These are phyloP conservation scores for Dipodascus albidus DNA, from an alignment of 805 yeast species.

Conservation along the genomic window DNA sequence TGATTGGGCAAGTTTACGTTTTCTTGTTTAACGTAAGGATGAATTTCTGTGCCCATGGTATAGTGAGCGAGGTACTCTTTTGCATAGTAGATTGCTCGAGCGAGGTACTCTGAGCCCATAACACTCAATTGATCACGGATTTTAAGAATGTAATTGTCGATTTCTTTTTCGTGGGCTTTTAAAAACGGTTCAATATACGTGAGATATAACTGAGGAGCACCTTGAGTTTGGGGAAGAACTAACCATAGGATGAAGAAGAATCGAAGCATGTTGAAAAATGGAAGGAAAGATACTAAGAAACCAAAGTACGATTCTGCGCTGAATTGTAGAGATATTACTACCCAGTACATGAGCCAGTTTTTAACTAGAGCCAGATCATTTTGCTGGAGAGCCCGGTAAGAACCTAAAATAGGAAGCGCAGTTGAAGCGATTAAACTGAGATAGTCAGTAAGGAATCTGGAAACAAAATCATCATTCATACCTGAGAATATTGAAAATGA, in stretches of 20 bases:
- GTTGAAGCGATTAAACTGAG: slow-evolving; percentile 29
- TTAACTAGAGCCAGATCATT: slow-evolving; percentile 28
- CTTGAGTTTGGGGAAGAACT: slow-evolving; percentile 39
- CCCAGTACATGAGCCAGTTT: slow-evolving; percentile 56
- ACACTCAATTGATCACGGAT: slow-evolving; percentile 11
- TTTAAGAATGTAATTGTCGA: slow-evolving; percentile 23
- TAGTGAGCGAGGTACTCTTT: slow-evolving; percentile 2
- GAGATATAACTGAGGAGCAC: slow-evolving; percentile 32
- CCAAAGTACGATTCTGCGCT: slow-evolving; percentile 32
- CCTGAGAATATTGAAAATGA: neutral
- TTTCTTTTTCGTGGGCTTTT: slow-evolving; percentile 23
- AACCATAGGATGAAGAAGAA: slow-evolving; percentile 49
- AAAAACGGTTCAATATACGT: slow-evolving; percentile 30
- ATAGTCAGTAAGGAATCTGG: slow-evolving; percentile 23
- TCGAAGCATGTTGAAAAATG: slow-evolving; percentile 41
- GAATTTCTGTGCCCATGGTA: neutral
- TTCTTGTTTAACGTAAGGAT: neutral
- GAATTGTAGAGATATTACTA: slow-evolving; percentile 37
- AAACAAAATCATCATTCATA: neutral
- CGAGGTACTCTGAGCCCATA: slow-evolving; percentile 13
- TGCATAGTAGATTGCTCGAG: slow-evolving; percentile 6
- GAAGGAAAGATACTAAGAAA: slow-evolving; percentile 37
- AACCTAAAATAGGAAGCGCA: slow-evolving; percentile 48
- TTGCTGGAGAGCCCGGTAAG: slow-evolving; percentile 43
- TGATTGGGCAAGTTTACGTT: neutral